Percentiles rank a stretch among this genome's conserved stretches.
These are phyloP conservation scores for Geotrichum cucujoidarum DNA, from an alignment of 1,139 yeast species.

Conservation along the genomic window DNA sequence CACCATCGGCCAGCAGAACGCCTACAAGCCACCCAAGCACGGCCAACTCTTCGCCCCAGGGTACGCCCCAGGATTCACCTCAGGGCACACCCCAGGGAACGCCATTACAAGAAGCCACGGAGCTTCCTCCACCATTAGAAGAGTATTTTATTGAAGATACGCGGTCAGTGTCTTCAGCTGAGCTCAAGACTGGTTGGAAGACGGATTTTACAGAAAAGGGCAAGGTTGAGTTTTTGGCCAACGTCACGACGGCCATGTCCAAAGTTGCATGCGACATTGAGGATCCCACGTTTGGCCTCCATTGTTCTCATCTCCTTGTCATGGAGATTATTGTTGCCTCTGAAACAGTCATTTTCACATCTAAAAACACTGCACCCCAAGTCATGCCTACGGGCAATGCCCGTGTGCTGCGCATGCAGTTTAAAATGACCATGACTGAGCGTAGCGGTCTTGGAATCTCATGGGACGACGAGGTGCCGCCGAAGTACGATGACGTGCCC, in stretches of 20 bases:
- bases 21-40: background rate
- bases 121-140: slow-evolving; percentile 23
- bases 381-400: slow-evolving; percentile 79
- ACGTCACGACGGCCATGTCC: slow-evolving; percentile 40
- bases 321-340: slow-evolving; percentile 90
- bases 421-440: slow-evolving; percentile 73
- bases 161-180: slow-evolving; percentile 73
- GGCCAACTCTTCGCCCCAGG: slow-evolving; percentile 2
- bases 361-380: slow-evolving; percentile 18
- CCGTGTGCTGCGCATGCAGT: slow-evolving; percentile 89
- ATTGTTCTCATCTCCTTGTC: slow-evolving; percentile 67
- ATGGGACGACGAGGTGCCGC: slow-evolving; percentile 99
- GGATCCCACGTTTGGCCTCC: slow-evolving; percentile 75
- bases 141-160: slow-evolving; percentile 55
- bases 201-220: slow-evolving; percentile 78
- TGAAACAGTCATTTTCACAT: slow-evolving; percentile 48
- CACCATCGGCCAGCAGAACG: too few relatives aligned
- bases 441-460: slow-evolving; percentile 93
- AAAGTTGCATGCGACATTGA: slow-evolving; percentile 69
- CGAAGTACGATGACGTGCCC: slow-evolving; percentile 83
- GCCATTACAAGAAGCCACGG: slow-evolving; percentile 24
- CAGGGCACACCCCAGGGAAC: background rate
- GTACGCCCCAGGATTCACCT: background rate
- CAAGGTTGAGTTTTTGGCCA: slow-evolving; percentile 51
- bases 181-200: slow-evolving; percentile 88